phyloP scores from a whole-genome alignment of 352 stramenopile species.

The Globisporangium canariense region DNA sequence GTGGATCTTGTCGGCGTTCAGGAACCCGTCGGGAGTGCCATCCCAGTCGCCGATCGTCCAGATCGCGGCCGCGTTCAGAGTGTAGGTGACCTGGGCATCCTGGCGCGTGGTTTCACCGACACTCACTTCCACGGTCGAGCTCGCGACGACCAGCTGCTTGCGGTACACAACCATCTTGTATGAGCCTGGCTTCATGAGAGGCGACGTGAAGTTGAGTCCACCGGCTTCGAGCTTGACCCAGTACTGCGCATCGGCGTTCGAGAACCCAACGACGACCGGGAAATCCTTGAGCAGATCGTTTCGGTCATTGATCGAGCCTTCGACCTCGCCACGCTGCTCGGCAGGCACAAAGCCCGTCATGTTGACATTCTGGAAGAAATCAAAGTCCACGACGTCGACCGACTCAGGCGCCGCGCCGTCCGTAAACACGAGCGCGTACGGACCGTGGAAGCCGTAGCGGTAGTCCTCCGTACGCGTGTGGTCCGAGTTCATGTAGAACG shows the following conservation, averaged over 20 bases:
- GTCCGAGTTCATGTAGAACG: constrained; percentile 64
- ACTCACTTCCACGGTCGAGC: constrained; percentile 23
- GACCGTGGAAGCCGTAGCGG: constrained; percentile 50
- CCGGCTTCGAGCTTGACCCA: constrained; percentile 26
- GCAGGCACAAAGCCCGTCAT: constrained; percentile 36
- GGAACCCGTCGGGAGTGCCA: constrained; percentile 42
- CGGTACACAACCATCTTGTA: constrained; percentile 59
- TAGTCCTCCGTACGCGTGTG: constrained; percentile 54
- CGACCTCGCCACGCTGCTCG: constrained; percentile 27
- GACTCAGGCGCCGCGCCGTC: constrained; percentile 25
- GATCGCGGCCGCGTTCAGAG: constrained; percentile 22
- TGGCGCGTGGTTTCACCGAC: constrained; percentile 16
- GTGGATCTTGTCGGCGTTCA: constrained; percentile 56
- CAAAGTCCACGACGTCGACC: constrained; percentile 29
- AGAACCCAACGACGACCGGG: constrained; percentile 31
- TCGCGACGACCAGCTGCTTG: constrained; percentile 45
- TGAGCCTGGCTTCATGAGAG: constrained; percentile 39
- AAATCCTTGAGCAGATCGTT: constrained; percentile 24
- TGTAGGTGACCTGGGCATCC: constrained; percentile 26
- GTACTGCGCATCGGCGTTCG: constrained; percentile 42
- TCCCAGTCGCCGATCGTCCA: constrained; percentile 56
- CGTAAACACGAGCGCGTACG: constrained; percentile 42
- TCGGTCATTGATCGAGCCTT: constrained; percentile 32
- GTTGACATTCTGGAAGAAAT: constrained; percentile 36
- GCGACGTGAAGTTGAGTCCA: constrained; percentile 29